phyloP scores from a whole-genome alignment of 768 basidiomycete genomes.

The Pisolithus tinctorius region DNA sequence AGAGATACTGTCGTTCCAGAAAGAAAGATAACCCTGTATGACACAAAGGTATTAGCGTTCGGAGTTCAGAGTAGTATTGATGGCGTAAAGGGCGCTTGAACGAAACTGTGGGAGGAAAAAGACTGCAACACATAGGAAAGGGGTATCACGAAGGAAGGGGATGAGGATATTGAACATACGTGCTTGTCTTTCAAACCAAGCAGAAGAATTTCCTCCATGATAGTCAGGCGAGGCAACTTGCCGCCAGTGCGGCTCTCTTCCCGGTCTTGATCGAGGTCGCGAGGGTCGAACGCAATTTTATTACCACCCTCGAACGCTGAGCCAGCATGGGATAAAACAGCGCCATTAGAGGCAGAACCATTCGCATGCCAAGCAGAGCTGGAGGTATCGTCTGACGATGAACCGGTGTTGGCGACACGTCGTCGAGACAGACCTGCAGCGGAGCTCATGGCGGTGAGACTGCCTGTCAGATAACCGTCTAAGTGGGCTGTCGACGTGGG shows the following conservation, averaged over 20 bases:
- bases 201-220: constrained; percentile 95
- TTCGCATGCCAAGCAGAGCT: constrained; percentile 23
- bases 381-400: constrained; percentile 33
- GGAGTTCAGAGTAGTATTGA: background rate
- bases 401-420: constrained; percentile 41
- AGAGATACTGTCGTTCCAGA: constrained; percentile 99
- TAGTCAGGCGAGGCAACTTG: constrained; percentile 77
- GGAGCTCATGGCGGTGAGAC: constrained; percentile 38
- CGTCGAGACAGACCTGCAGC: constrained; percentile 51
- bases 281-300: constrained; percentile 89
- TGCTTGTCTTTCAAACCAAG: constrained; percentile 96
- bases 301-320: constrained; percentile 81
- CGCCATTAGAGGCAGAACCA: constrained; percentile 24
- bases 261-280: constrained; percentile 72
- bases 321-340: constrained; percentile 56
- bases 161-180: constrained; percentile 38
- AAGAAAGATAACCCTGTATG: constrained; percentile 82
- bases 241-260: constrained; percentile 61
- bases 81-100: background rate
- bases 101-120: background rate
- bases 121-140: constrained; percentile 12
- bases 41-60: constrained; percentile 8
- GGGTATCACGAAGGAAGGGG: constrained; percentile 3
- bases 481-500: background rate
- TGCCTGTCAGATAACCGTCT: constrained; percentile 14